phyloP scores from a whole-genome alignment of 371 early-diverging fungal species.

The Mortierella sp. region DNA sequence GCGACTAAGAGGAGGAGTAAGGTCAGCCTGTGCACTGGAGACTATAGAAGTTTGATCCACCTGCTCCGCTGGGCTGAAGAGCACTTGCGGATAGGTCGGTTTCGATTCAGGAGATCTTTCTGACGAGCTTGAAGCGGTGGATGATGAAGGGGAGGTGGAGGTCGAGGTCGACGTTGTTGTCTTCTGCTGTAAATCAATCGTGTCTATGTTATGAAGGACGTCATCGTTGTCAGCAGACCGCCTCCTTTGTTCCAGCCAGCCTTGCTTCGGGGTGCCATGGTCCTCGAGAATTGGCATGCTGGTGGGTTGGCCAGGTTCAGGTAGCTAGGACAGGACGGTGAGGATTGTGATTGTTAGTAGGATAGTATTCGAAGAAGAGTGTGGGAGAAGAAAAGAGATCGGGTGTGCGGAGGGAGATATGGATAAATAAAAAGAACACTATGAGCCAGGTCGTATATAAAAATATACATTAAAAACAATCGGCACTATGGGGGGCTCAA shows the following conservation, averaged over 20 bases:
- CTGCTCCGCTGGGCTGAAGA: neutral
- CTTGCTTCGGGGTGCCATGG: neutral
- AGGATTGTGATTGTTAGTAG: too few relatives aligned
- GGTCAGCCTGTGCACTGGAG: conserved; percentile 4
- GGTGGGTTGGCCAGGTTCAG: too few relatives aligned
- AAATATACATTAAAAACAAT: conserved; percentile 1
- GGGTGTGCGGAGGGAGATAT: too few relatives aligned
- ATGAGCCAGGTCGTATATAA: too few relatives aligned
- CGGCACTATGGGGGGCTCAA: conserved; percentile 7
- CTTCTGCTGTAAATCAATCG: conserved; percentile 7
- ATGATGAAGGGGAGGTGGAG: conserved; percentile 19
- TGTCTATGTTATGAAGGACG: conserved; percentile 7
- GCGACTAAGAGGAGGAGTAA: conserved; percentile 11
- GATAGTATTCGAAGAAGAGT: too few relatives aligned
- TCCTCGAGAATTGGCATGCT: neutral
- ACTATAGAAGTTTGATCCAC: neutral
- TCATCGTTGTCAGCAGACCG: neutral
- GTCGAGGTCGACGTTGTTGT: conserved; percentile 14
- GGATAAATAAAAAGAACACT: too few relatives aligned
- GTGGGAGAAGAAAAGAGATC: neutral
- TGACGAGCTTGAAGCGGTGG: conserved; percentile 13
- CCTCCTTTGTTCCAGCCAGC: neutral
- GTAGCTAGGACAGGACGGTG: neutral
- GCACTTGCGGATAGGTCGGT: too few relatives aligned
- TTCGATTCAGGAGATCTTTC: neutral